These are phyloP conservation scores for Alternaria sp. DNA, from an alignment of 2,329 filamentous ascomycete species.

Conservation along the genomic window DNA sequence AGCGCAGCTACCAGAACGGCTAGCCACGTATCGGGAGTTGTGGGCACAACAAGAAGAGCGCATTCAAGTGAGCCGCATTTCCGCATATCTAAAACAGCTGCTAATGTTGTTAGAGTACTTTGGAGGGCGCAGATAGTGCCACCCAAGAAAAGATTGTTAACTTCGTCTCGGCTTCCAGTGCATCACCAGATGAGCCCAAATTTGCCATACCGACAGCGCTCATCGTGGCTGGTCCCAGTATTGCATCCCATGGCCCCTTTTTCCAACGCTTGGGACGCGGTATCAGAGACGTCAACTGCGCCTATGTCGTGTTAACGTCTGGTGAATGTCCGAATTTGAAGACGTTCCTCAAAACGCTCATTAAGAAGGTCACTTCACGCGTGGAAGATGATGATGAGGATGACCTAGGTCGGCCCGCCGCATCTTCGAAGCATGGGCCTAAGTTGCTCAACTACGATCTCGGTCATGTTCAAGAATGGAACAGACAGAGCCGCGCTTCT, in stretches of 20 bases:
- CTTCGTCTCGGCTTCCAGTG: conserved; percentile 48
- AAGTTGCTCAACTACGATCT: conserved; percentile 81
- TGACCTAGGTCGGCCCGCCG: conserved; percentile 22
- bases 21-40: conserved; percentile 66
- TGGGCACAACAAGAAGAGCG: conserved; percentile 72
- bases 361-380: conserved; percentile 68
- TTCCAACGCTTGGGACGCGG: conserved; percentile 70
- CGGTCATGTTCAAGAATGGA: conserved; percentile 70
- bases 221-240: conserved; percentile 79
- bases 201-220: conserved; percentile 72
- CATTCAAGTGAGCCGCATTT: conserved; percentile 61
- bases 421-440: conserved; percentile 59
- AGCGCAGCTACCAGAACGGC: conserved; percentile 56
- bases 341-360: conserved; percentile 74
- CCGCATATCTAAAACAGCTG: background rate
- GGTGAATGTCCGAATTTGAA: conserved; percentile 78
- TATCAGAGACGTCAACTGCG: conserved; percentile 56
- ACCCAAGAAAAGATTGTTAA: conserved; percentile 49
- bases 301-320: conserved; percentile 73
- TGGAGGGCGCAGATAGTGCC: conserved; percentile 51
- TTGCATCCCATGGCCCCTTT: conserved; percentile 76
- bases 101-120: conserved; percentile 42
- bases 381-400: conserved; percentile 65
- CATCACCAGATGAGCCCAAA: conserved; percentile 29
- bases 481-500: conserved; percentile 61